A percentile compares a stretch with the other conserved stretches of the same genome.
phyloP scores from a whole-genome alignment of 306 rosid genomes.

The Lathyrus sativus region DNA sequence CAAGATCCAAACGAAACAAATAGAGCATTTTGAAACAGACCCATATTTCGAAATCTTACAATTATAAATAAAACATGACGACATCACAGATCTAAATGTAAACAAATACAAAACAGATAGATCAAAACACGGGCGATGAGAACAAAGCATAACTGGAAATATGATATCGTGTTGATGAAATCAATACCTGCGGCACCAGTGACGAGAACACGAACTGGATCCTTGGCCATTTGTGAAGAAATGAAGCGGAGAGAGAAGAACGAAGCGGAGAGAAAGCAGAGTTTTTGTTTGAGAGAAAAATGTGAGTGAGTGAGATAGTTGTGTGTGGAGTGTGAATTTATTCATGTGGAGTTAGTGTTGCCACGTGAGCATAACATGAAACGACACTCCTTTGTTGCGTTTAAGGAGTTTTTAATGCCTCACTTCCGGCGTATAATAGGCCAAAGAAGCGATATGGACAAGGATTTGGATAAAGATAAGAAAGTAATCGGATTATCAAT shows the following conservation, averaged over 20 bases:
- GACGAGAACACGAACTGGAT: conserved; percentile 87
- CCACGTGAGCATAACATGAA: conserved; percentile 4
- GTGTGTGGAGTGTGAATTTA: conserved; percentile 6
- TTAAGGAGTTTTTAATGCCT: too few relatives aligned
- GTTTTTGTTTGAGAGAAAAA: not conserved
- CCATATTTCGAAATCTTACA: not conserved
- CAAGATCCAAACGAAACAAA: conserved; percentile 25
- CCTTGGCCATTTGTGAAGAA: conserved; percentile 60
- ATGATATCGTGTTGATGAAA: not conserved
- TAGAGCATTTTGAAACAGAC: not conserved
- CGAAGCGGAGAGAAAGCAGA: not conserved
- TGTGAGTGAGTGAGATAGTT: not conserved
- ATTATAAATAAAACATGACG: not conserved
- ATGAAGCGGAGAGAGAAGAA: not conserved
- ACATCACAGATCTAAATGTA: conserved; percentile 36
- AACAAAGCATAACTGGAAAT: not conserved
- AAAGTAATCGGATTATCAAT: too few relatives aligned
- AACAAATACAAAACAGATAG: not conserved
- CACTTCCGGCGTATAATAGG: too few relatives aligned
- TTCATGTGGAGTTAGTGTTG: conserved; percentile 16
- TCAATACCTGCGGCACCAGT: conserved; percentile 89
- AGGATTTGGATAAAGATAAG: too few relatives aligned
- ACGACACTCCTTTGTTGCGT: not conserved
- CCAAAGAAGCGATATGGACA: too few relatives aligned
- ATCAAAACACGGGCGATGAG: conserved; percentile 1